These are phyloP conservation scores for Yarrowia sp. DNA, from an alignment of 805 yeast genomes.

Conservation along the genomic window DNA sequence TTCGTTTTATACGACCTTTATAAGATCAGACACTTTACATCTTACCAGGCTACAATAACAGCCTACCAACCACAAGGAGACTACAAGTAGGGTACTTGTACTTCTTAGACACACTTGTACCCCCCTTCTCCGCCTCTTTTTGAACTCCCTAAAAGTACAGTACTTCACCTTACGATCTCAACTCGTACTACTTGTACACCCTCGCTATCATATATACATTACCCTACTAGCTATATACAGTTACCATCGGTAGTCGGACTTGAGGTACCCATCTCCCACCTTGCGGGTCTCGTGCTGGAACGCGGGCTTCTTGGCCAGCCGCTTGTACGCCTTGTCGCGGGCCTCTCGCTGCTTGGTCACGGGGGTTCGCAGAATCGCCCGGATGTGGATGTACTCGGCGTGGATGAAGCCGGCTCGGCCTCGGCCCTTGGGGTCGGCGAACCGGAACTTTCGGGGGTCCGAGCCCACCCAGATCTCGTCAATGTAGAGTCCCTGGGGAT, in stretches of 20 bases:
- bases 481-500: constrained; percentile 69
- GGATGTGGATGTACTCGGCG: constrained; percentile 80
- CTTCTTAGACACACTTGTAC: too few relatives aligned
- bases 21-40: too few relatives aligned
- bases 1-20: too few relatives aligned
- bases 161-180: too few relatives aligned
- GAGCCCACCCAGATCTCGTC: constrained; percentile 90
- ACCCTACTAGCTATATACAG: constrained; percentile 26
- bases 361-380: constrained; percentile 73
- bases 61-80: too few relatives aligned
- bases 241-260: constrained; percentile 39
- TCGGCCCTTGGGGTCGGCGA: constrained; percentile 85
- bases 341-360: constrained; percentile 67
- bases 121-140: too few relatives aligned
- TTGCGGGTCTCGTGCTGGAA: constrained; percentile 37
- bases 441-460: constrained; percentile 75
- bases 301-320: constrained; percentile 17
- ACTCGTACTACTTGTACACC: too few relatives aligned
- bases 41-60: too few relatives aligned
- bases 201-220: background rate
- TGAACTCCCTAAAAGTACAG: too few relatives aligned
- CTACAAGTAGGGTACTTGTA: too few relatives aligned
- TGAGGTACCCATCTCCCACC: constrained; percentile 36
- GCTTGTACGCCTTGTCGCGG: constrained; percentile 56
- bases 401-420: constrained; percentile 83